These are phyloP conservation scores for Suillus lakei DNA, from an alignment of 768 basidiomycete species.

Conservation along the genomic window DNA sequence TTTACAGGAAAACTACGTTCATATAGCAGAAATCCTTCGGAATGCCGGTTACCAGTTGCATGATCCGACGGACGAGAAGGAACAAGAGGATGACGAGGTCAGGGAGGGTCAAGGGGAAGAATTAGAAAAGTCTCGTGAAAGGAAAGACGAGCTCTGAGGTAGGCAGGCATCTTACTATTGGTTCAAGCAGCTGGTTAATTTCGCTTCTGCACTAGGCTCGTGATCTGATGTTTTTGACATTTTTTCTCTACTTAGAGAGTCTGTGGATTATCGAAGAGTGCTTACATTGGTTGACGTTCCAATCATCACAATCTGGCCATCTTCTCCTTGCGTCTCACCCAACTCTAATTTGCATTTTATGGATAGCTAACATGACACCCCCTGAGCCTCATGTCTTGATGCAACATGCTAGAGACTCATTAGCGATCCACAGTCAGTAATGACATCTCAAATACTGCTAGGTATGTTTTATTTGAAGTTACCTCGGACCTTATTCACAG, in stretches of 20 bases:
- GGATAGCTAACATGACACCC: background rate
- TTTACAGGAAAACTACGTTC: slow-evolving; percentile 41
- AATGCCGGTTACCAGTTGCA: slow-evolving; percentile 46
- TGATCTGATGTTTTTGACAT: slow-evolving; percentile 21
- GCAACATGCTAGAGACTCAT: background rate
- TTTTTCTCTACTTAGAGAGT: background rate
- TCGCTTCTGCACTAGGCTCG: background rate
- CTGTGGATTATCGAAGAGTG: background rate
- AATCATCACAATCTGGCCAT: background rate
- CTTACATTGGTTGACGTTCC: background rate
- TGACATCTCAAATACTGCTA: background rate
- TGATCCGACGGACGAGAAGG: slow-evolving; percentile 47
- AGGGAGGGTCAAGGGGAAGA: slow-evolving; percentile 36
- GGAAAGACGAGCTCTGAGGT: slow-evolving; percentile 38
- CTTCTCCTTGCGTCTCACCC: background rate
- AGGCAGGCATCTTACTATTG: slow-evolving; percentile 14
- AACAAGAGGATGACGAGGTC: slow-evolving; percentile 26
- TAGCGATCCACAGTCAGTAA: slow-evolving; percentile 1
- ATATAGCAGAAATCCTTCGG: slow-evolving; percentile 54
- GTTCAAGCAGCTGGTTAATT: slow-evolving; percentile 1
- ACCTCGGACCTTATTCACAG: slow-evolving; percentile 3
- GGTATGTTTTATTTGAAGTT: slow-evolving; percentile 6
- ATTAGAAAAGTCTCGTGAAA: slow-evolving; percentile 34
- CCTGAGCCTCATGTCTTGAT: background rate
- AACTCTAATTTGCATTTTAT: background rate